A percentile compares a stretch with the other conserved stretches of the same genome.
These are phyloP conservation scores for Aspergillus texensis DNA, from an alignment of 2,329 filamentous ascomycete genomes.

Conservation along the genomic window DNA sequence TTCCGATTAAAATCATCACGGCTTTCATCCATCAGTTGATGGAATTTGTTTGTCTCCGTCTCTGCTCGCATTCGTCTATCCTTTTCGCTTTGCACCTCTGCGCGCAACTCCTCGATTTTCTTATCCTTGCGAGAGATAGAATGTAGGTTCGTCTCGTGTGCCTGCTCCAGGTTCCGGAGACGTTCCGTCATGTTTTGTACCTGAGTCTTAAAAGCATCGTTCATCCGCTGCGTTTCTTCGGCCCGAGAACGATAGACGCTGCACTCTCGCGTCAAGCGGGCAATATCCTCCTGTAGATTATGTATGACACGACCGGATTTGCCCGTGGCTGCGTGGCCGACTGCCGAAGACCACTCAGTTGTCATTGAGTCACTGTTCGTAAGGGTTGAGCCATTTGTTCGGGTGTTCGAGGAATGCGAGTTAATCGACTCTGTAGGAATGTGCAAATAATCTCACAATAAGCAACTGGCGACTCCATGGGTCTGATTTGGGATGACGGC, in stretches of 20 bases:
- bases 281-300: conserved; percentile 53
- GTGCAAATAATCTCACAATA: neutral
- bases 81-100: conserved; percentile 46
- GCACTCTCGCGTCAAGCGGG: conserved; percentile 51
- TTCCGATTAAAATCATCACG: conserved; percentile 44
- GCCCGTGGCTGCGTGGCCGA: conserved; percentile 52
- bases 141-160: conserved; percentile 50
- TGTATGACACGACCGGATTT: conserved; percentile 56
- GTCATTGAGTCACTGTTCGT: conserved; percentile 32
- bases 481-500: neutral
- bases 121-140: conserved; percentile 52
- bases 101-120: conserved; percentile 50
- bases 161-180: conserved; percentile 49
- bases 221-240: conserved; percentile 51
- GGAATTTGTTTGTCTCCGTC: conserved; percentile 38
- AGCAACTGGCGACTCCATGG: neutral
- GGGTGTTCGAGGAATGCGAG: conserved; percentile 26
- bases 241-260: conserved; percentile 47
- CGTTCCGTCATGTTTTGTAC: conserved; percentile 50
- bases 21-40: conserved; percentile 43
- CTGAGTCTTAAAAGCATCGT: conserved; percentile 49
- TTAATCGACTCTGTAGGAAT: conserved; percentile 21
- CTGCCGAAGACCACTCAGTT: conserved; percentile 53
- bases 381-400: conserved; percentile 31
- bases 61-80: conserved; percentile 45